Percentiles rank a stretch among this genome's conserved stretches.
Evolutionary conservation across 208 protist species (phyloP).

Genomic region (Wallacemonas collosoma): DNA sequence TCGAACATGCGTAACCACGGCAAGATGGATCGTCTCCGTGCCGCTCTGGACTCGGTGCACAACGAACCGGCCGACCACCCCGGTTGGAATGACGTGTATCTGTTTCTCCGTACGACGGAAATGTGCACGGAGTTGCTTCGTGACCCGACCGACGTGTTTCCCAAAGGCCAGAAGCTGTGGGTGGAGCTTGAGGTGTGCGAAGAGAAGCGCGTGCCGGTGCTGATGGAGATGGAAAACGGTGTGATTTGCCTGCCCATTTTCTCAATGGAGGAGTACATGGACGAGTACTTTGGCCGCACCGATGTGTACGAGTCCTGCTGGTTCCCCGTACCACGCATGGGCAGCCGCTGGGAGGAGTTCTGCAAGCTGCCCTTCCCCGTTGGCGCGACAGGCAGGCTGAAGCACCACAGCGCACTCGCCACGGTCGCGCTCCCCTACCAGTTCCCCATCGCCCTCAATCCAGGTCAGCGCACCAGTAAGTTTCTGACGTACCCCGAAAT

Average conservation of each 20-base stretch:
- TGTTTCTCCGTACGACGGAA: constrained; percentile 89
- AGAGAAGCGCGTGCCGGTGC: constrained; percentile 66
- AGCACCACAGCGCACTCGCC: constrained; percentile 71
- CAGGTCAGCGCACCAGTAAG: constrained; percentile 83
- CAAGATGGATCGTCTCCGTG: constrained; percentile 81
- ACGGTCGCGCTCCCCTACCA: constrained; percentile 65
- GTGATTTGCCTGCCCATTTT: constrained; percentile 87
- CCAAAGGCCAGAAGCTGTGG: constrained; percentile 82
- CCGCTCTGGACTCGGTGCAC: constrained; percentile 64
- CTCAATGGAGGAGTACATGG: constrained; percentile 87
- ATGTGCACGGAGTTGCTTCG: constrained; percentile 75
- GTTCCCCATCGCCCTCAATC: constrained; percentile 80
- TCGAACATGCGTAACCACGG: constrained; percentile 62
- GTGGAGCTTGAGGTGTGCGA: constrained; percentile 85
- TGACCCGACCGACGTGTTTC: constrained; percentile 65
- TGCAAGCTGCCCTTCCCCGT: constrained; percentile 82
- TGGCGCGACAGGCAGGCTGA: constrained; percentile 62
- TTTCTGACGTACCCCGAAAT: constrained; percentile 91
- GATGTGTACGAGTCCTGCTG: constrained; percentile 81
- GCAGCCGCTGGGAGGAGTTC: constrained; percentile 78
- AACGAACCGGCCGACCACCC: constrained; percentile 45
- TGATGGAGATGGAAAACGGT: constrained; percentile 81
- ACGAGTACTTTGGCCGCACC: constrained; percentile 75
- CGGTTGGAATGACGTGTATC: constrained; percentile 82
- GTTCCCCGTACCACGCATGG: constrained; percentile 85